These are phyloP conservation scores for Debaryomyces udenii DNA, from an alignment of 1,139 yeast genomes.

Conservation along the genomic window DNA sequence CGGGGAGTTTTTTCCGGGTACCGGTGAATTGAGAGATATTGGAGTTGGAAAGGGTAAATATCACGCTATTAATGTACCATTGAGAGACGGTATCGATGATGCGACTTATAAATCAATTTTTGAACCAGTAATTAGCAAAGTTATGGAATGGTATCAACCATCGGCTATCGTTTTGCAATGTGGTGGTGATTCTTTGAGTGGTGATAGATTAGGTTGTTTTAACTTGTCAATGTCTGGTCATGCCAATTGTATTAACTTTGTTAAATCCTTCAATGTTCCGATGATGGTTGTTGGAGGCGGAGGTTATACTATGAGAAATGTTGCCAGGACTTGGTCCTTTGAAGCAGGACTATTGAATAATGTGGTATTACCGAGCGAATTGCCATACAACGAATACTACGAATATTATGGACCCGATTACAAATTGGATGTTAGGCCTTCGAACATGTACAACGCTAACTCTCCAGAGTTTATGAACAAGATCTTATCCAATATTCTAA, in stretches of 20 bases:
- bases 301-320: slow-evolving; percentile 97
- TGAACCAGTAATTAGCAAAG: slow-evolving; percentile 80
- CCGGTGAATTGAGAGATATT: slow-evolving; percentile 86
- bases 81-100: slow-evolving; percentile 92
- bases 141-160: slow-evolving; percentile 93
- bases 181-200: slow-evolving; percentile 92
- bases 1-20: slow-evolving; percentile 96
- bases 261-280: slow-evolving; percentile 85
- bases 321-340: slow-evolving; percentile 93
- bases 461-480: slow-evolving; percentile 90
- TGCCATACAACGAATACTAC: slow-evolving; percentile 95
- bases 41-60: slow-evolving; percentile 91
- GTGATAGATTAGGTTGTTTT: slow-evolving; percentile 90
- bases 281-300: slow-evolving; percentile 96
- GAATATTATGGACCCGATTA: slow-evolving; percentile 98
- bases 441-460: slow-evolving; percentile 96
- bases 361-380: slow-evolving; percentile 73
- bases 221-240: slow-evolving; percentile 92
- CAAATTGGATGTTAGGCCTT: slow-evolving; percentile 87
- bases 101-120: slow-evolving; percentile 82
- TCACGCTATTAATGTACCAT: slow-evolving; percentile 85
- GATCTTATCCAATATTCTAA: slow-evolving; percentile 73
- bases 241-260: slow-evolving; percentile 91
- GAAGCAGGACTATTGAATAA: slow-evolving; percentile 90
- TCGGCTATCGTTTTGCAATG: slow-evolving; percentile 89